Percentiles rank a stretch among this genome's conserved stretches.
Conservation (phyloP, 2,329 filamentous ascomycete genomes). For the Neophaeococcomyces aloes region DNA sequence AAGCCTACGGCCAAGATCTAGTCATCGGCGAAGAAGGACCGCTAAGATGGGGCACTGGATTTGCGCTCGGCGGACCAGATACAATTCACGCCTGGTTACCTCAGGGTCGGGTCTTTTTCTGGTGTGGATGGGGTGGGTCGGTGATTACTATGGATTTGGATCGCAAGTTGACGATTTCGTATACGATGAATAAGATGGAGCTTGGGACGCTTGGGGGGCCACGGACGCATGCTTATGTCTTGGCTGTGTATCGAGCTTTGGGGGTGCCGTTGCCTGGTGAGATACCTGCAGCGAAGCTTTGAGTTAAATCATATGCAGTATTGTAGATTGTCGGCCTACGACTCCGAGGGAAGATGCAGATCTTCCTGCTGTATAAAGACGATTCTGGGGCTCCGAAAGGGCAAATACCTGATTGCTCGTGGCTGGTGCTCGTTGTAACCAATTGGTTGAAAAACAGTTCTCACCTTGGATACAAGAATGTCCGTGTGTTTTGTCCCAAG, state of each 20-base stretch:
- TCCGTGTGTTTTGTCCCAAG: no score
- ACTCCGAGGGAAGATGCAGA: no score
- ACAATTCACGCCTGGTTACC: slow-evolving; percentile 10
- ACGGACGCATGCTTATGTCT: slow-evolving; percentile 23
- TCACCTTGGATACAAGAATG: no score
- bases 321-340: no score
- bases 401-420: no score
- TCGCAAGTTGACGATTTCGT: slow-evolving; percentile 16
- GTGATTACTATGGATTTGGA: slow-evolving; percentile 16
- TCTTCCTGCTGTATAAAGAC: no score
- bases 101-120: slow-evolving; percentile 19
- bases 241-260: slow-evolving; percentile 24
- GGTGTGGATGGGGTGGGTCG: slow-evolving; percentile 21
- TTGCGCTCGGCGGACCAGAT: slow-evolving; percentile 14
- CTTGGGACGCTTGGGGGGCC: slow-evolving; percentile 21
- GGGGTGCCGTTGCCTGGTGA: background rate
- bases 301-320: no score
- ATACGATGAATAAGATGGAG: slow-evolving; percentile 20
- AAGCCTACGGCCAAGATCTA: slow-evolving; percentile 32
- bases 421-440: background rate
- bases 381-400: no score
- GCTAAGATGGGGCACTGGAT: slow-evolving; percentile 17
- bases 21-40: slow-evolving; percentile 22
- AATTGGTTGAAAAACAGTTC: no score
- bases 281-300: no score